Evolutionary conservation across 169 alveolate genomes (phyloP).

Genomic region (Plasmodium adleri): DNA sequence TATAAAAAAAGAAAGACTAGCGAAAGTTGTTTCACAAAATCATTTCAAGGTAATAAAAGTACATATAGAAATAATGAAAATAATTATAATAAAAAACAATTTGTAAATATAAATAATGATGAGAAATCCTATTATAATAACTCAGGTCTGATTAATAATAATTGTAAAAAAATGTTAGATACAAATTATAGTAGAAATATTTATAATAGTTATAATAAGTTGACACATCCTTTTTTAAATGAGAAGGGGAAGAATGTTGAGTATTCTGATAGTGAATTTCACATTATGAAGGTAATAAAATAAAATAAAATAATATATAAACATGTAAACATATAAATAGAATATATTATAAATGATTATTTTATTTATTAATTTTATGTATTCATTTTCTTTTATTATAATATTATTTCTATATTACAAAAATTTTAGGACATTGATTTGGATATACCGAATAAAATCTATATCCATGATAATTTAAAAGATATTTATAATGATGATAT

Average conservation of each 20-base stretch:
- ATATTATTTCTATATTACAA: background rate
- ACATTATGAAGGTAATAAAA: slow-evolving; percentile 17
- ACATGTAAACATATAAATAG: background rate
- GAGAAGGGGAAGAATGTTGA: background rate
- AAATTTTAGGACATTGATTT: slow-evolving; percentile 9
- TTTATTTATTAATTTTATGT: background rate
- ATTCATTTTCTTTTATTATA: background rate
- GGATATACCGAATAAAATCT: slow-evolving; percentile 9
- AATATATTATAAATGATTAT: too few species aligned
- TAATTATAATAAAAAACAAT: slow-evolving; percentile 1
- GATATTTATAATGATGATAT: background rate
- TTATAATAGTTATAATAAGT: background rate
- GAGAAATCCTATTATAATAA: background rate
- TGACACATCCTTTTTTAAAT: slow-evolving; percentile 30
- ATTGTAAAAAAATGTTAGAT: background rate
- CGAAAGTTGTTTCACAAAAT: slow-evolving; percentile 2
- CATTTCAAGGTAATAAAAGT: background rate
- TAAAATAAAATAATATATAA: background rate
- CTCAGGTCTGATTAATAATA: background rate
- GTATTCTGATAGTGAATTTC: background rate
- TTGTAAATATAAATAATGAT: background rate
- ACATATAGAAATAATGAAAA: background rate
- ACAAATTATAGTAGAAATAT: background rate
- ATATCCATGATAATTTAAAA: slow-evolving; percentile 16
- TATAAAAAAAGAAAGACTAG: slow-evolving; percentile 43